phyloP scores from a whole-genome alignment of 345 rosid genomes.

The Gossypium anomalum region DNA sequence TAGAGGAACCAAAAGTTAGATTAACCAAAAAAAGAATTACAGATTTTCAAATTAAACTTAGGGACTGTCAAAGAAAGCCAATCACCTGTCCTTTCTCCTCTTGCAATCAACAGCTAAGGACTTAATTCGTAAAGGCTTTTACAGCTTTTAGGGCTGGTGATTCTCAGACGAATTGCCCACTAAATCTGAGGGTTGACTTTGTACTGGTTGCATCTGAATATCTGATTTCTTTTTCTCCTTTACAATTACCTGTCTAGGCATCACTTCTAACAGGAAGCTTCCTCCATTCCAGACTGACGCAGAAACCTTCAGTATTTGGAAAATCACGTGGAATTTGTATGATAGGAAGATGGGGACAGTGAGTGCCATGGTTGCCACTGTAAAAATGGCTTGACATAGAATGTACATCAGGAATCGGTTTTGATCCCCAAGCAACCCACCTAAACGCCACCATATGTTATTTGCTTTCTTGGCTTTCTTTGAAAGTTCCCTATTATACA shows the following conservation, averaged over 20 bases:
- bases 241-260: slow-evolving; percentile 85
- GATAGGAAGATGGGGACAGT: slow-evolving; percentile 89
- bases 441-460: slow-evolving; percentile 76
- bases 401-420: slow-evolving; percentile 79
- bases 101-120: background rate
- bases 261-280: slow-evolving; percentile 78
- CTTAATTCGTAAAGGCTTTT: background rate
- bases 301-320: slow-evolving; percentile 82
- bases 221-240: slow-evolving; percentile 70
- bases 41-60: background rate
- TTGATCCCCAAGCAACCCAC: slow-evolving; percentile 84
- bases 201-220: slow-evolving; percentile 22
- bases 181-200: background rate
- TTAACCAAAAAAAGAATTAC: background rate
- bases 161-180: slow-evolving; percentile 6
- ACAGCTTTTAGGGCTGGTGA: slow-evolving; percentile 6
- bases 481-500: slow-evolving; percentile 57
- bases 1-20: no score
- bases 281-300: slow-evolving; percentile 95
- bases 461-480: slow-evolving; percentile 88
- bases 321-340: slow-evolving; percentile 55
- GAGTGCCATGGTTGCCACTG: slow-evolving; percentile 91
- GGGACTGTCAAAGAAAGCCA: background rate
- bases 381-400: slow-evolving; percentile 66
- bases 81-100: background rate